A percentile compares a stretch with the other conserved stretches of the same genome.
phyloP scores from a whole-genome alignment of 2,329 filamentous ascomycete species.

The Pseudogymnoascus verrucosus region DNA sequence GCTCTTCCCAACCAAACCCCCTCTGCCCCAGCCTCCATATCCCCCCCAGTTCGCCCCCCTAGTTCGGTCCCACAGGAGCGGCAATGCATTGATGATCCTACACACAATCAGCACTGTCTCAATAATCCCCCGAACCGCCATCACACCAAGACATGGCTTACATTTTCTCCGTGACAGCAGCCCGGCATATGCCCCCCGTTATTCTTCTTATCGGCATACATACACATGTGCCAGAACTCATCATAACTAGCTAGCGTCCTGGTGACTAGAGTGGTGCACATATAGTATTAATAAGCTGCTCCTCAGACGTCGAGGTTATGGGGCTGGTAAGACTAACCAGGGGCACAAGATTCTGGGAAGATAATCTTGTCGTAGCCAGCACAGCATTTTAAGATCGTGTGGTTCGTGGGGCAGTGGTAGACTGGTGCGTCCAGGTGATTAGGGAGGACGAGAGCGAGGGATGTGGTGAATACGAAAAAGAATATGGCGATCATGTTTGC shows the following conservation, averaged over 20 bases:
- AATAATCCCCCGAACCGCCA: background rate
- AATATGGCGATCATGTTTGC: background rate
- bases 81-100: background rate
- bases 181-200: background rate
- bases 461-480: background rate
- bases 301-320: too few species aligned
- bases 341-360: background rate
- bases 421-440: background rate
- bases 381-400: background rate
- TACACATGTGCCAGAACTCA: background rate
- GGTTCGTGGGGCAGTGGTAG: background rate
- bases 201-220: background rate
- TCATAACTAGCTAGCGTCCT: background rate
- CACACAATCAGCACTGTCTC: background rate
- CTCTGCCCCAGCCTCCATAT: background rate
- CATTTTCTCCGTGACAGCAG: slow-evolving; percentile 5
- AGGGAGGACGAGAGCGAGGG: background rate
- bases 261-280: background rate
- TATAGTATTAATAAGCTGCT: background rate
- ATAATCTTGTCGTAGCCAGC: background rate
- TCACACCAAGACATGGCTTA: background rate
- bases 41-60: too few species aligned
- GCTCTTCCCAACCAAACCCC: background rate
- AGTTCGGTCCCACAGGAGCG: background rate
- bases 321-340: background rate